Evolutionary conservation across 2,329 filamentous ascomycete species (phyloP).

Genomic region (Neopestalotiopsis sp.): DNA sequence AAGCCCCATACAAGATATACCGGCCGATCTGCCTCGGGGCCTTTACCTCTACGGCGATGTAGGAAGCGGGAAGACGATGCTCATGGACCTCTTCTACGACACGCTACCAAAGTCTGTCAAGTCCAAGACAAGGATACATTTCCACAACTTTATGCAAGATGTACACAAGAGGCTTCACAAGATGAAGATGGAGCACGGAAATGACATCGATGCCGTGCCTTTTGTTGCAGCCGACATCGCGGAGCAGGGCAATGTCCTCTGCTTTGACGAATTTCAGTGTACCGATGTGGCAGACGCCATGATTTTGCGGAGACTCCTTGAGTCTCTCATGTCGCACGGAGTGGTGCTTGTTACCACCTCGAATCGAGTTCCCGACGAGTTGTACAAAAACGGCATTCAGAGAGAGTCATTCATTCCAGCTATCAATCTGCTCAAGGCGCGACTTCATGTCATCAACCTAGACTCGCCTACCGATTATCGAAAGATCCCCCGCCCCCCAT

Average conservation of each 20-base stretch:
- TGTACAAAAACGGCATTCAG: conserved; percentile 98
- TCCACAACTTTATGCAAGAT: conserved; percentile 99
- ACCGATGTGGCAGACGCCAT: conserved; percentile 98
- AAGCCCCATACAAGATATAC: conserved; percentile 58
- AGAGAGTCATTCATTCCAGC: conserved; percentile 94
- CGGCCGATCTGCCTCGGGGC: conserved; percentile 79
- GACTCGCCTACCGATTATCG: conserved; percentile 96
- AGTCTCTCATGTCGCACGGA: conserved; percentile 94
- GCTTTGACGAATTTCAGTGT: conserved; percentile 98
- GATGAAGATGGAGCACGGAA: conserved; percentile 88
- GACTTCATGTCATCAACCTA: conserved; percentile 88
- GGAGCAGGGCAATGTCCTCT: conserved; percentile 81
- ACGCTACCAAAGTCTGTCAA: conserved; percentile 81
- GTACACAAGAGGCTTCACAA: conserved; percentile 89
- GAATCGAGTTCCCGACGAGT: conserved; percentile 92
- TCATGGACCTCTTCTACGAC: conserved; percentile 98
- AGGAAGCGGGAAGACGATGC: conserved; percentile 97
- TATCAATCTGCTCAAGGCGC: conserved; percentile 86
- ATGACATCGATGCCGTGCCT: conserved; percentile 86
- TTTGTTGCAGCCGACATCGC: conserved; percentile 96
- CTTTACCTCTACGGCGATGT: conserved; percentile 97
- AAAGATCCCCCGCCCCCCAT: conserved; percentile 91
- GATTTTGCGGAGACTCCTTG: conserved; percentile 88
- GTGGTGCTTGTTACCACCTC: conserved; percentile 95
- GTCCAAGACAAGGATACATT: conserved; percentile 91